These are phyloP conservation scores for Claviceps sp. DNA, from an alignment of 2,329 filamentous ascomycete genomes.

Conservation along the genomic window DNA sequence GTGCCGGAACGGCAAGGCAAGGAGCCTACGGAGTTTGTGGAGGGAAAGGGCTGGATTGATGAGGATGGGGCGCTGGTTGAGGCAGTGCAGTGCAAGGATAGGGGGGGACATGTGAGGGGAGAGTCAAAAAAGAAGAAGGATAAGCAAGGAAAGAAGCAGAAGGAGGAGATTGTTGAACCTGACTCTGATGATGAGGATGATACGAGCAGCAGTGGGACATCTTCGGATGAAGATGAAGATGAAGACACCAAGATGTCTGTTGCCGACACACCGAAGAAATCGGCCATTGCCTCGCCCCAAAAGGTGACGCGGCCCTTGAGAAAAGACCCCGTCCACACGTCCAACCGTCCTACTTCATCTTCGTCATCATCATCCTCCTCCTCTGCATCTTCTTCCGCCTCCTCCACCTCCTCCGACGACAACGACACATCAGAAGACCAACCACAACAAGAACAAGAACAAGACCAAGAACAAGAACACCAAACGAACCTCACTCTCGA, in stretches of 20 bases:
- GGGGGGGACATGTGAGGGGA: background rate
- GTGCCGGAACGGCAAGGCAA: constrained; percentile 19
- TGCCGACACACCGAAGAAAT: background rate
- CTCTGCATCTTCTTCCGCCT: background rate
- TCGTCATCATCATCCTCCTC: background rate
- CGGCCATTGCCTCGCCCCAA: background rate
- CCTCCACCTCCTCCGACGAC: background rate
- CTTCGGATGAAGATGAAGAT: constrained; percentile 18
- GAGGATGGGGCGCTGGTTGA: constrained; percentile 65
- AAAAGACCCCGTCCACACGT: background rate
- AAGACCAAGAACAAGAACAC: constrained; percentile 7
- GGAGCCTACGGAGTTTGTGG: constrained; percentile 49
- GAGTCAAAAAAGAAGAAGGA: constrained; percentile 8
- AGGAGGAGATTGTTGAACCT: background rate
- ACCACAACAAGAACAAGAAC: background rate
- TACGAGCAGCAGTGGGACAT: constrained; percentile 26
- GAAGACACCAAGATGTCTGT: too few relatives aligned
- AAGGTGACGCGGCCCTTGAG: background rate
- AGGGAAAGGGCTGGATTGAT: constrained; percentile 83
- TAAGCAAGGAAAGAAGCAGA: constrained; percentile 7
- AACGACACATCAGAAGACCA: background rate
- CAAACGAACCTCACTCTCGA: constrained; percentile 37
- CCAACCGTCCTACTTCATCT: background rate
- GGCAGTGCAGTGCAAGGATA: constrained; percentile 22
- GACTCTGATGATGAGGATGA: constrained; percentile 16